Evolutionary conservation across 2,329 filamentous ascomycete genomes (phyloP), one percentile per base, ranked within the genome.

Genomic region (Microcyclospora tardicrescens): DNA sequence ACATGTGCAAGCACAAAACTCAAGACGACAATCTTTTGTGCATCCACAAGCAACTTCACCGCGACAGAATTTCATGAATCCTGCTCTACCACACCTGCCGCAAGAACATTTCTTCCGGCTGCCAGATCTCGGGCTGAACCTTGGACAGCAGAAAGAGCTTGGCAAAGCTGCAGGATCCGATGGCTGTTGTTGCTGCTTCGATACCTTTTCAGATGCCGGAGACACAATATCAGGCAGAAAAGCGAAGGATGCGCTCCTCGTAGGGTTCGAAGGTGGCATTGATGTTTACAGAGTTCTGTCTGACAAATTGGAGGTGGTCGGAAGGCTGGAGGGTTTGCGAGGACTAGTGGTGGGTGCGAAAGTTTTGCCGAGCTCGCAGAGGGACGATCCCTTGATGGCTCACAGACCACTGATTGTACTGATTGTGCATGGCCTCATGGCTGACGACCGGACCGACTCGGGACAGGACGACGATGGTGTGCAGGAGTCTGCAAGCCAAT

Each of bases 321-420:
- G 79, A 14, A 75, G 75, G 40, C 63, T 95, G 35, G 79, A 81
- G 53, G 84, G 84, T 4, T 66, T 95, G 19, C 75, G 79, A 50
- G 89, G 89, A 31, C 78, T 78, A 15, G 83, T 95, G 1, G 68
- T 85, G 46, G 73, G 81, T 47, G 87, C 87, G 39, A 93, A 89
- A 60, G 76, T 95, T 16, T 61, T 95, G 35, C 79, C 83, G 1
- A 84, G 80, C 72, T 73, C 68, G 13, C 61, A 71, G 16, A 31
- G 35, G 9, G 64, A 65, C 36, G 73, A 79, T 38, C 65, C 65
- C 0, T 56, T 69, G 28, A 63, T 69, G 8, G 64, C 69, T 11
- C 61, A 74, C 13, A 77, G 79, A 43, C 85, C 87, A 6, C 67
- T 95, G 35, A 71, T 95, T 35, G 86, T 79, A 33, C 70, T 93